Evolutionary conservation across 2,329 filamentous ascomycete species (phyloP), one percentile per base, ranked within the genome.

Genomic region (Aureobasidium namibiae): DNA sequence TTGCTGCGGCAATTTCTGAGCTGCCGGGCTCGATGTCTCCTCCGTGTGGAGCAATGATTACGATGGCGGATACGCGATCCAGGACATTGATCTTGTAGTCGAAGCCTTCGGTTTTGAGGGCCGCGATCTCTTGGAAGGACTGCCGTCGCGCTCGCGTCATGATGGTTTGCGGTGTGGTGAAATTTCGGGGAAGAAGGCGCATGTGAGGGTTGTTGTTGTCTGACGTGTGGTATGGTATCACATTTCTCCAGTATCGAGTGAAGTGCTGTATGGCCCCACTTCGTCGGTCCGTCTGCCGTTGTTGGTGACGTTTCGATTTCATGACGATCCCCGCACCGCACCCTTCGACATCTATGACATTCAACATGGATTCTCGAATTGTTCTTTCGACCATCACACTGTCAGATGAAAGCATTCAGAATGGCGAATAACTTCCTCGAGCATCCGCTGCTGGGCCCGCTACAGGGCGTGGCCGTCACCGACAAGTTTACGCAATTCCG

Each of bases 401-500:
- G 3, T 6, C 31, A 41, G 2, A 53, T 53, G 49, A 41, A 41
- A 41, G 24, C 49, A 21, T 41, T 44, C n/a, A 56, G 16, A 24
- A 58, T 58, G 54, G 54, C 34, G 24, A 49, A 26, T 10, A 36
- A 4, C 29, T 3, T 34, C 1, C 13, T 58, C 14, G n/a, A 59
- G 13, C 61, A 62, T 38, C 41, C 59, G 0, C 26, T 39, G 3
- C 29, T 62, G 10, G 61, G 61, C 5, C 23, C 54, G 7, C 46
- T 62, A 2, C 33, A 56, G 8, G 59, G 61, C 10, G 8, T 45
- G 5, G 31, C 41, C 5, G 26, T 60, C 4, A n/a, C 33, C 6
- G 34, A 58, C 5, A 26, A 24, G 21, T 42, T 60, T 7, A 34
- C 46, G 1, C 60, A 63, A 36, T 63, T 61, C 41, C 42, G 56